phyloP scores from a whole-genome alignment of 495 filamentous ascomycete genomes.

The Rusavskia elegans region DNA sequence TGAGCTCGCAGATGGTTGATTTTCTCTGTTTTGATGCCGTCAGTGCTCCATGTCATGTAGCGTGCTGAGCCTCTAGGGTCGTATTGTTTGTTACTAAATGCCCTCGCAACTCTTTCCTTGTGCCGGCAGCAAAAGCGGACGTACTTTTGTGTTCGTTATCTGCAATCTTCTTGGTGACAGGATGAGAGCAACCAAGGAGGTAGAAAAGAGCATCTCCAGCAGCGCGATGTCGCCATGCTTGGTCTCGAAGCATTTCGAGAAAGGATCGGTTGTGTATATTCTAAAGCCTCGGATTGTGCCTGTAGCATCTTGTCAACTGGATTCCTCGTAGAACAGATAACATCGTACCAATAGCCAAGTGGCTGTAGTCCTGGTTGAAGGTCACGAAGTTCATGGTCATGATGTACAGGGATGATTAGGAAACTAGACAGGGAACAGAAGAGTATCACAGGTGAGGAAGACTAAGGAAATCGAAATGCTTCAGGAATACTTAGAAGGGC shows the following conservation, averaged over 20 bases:
- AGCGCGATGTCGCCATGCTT: slow-evolving; percentile 86
- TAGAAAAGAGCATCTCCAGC: slow-evolving; percentile 98
- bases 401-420: not conserved
- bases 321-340: not conserved
- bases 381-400: slow-evolving; percentile 92
- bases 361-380: slow-evolving; percentile 98
- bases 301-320: slow-evolving; percentile 17
- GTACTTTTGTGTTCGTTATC: slow-evolving; percentile 93
- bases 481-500: not conserved
- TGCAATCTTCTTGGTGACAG: slow-evolving; percentile 77
- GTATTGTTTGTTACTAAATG: no score
- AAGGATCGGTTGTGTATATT: slow-evolving; percentile 91
- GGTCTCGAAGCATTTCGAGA: slow-evolving; percentile 81
- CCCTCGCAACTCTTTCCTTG: not conserved
- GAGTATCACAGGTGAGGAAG: not conserved
- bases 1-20: slow-evolving; percentile 96
- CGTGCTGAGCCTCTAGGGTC: not conserved
- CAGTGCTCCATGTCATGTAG: not conserved
- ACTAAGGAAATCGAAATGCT: not conserved
- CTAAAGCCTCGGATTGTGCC: slow-evolving; percentile 85
- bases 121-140: slow-evolving; percentile 11
- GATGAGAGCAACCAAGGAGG: slow-evolving; percentile 88
- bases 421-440: not conserved
- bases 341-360: slow-evolving; percentile 71
- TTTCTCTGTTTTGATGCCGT: slow-evolving; percentile 41